These are phyloP conservation scores for Termitomyces eurrhizus DNA, from an alignment of 768 basidiomycete genomes.

Conservation along the genomic window DNA sequence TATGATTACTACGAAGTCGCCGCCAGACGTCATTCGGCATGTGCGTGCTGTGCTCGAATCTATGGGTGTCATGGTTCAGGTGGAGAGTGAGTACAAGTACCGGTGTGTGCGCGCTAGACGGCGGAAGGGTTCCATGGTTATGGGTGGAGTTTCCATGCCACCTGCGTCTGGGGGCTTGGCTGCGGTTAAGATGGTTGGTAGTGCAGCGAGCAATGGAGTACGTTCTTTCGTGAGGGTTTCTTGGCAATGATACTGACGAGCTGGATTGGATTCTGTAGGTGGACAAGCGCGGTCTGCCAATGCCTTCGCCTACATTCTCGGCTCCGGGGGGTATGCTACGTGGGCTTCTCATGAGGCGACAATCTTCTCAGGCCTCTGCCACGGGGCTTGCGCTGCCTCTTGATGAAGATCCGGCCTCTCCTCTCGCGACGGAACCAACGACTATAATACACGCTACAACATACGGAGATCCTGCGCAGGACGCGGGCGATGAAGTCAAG, in stretches of 20 bases:
- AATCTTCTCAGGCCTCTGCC: slow-evolving; percentile 75
- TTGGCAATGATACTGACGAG: slow-evolving; percentile 3
- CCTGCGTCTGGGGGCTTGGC: slow-evolving; percentile 37
- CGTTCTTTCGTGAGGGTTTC: slow-evolving; percentile 29
- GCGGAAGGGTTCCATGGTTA: slow-evolving; percentile 48
- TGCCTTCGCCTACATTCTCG: slow-evolving; percentile 73
- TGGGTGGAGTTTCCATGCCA: slow-evolving; percentile 31
- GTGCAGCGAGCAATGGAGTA: slow-evolving; percentile 85
- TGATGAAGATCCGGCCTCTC: slow-evolving; percentile 40
- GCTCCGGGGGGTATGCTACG: slow-evolving; percentile 77
- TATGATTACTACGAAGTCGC: slow-evolving; percentile 79
- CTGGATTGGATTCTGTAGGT: slow-evolving; percentile 43
- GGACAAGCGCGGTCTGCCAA: slow-evolving; percentile 83
- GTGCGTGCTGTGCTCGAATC: slow-evolving; percentile 73
- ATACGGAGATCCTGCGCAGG: slow-evolving; percentile 79
- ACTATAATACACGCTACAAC: slow-evolving; percentile 44
- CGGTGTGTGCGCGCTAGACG: slow-evolving; percentile 79
- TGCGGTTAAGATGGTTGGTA: slow-evolving; percentile 74
- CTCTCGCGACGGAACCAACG: slow-evolving; percentile 38
- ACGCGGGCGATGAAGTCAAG: slow-evolving; percentile 92
- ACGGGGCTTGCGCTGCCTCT: slow-evolving; percentile 27
- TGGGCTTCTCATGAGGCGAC: slow-evolving; percentile 85
- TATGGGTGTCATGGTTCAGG: slow-evolving; percentile 88
- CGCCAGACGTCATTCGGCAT: slow-evolving; percentile 86
- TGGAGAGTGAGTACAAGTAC: slow-evolving; percentile 90